Evolutionary conservation across 129 eudicot genomes (phyloP).

Genomic region (Erigeron canadensis): DNA sequence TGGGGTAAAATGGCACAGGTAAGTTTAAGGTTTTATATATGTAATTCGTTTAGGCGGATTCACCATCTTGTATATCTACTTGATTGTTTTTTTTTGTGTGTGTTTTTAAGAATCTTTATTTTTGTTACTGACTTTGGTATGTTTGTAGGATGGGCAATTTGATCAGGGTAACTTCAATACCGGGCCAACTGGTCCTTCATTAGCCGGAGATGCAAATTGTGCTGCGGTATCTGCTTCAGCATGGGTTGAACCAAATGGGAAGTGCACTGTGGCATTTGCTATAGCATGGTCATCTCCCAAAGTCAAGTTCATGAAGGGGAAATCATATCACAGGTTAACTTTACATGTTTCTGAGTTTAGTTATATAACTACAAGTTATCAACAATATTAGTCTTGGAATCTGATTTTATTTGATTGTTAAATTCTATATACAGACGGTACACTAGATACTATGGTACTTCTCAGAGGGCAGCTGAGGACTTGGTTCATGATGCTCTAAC

Average conservation of each 20-base stretch:
- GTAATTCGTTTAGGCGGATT: background rate
- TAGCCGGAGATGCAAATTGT: constrained; percentile 95
- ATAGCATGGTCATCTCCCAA: constrained; percentile 93
- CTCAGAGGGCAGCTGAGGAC: constrained; percentile 74
- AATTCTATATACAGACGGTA: constrained; percentile 58
- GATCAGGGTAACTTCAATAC: constrained; percentile 62
- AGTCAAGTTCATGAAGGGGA: constrained; percentile 88
- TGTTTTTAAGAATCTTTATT: constrained; percentile 1
- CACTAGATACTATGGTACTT: constrained; percentile 89
- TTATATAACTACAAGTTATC: background rate
- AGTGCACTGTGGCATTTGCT: constrained; percentile 90
- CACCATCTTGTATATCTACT: background rate
- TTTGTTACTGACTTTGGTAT: constrained; percentile 4
- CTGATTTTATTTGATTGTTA: background rate
- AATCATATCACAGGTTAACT: constrained; percentile 78
- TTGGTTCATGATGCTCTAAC: constrained; percentile 89
- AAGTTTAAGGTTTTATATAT: background rate
- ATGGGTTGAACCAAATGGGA: constrained; percentile 99
- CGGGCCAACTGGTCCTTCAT: constrained; percentile 82
- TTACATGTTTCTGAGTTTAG: background rate
- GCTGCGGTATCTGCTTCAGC: constrained; percentile 94
- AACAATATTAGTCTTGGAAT: background rate
- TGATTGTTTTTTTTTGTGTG: background rate
- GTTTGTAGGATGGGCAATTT: constrained; percentile 80
- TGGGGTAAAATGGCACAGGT: constrained; percentile 95